These are phyloP conservation scores for Ceratobasidium sp. DNA, from an alignment of 1,284 basidiomycete genomes.

Conservation along the genomic window DNA sequence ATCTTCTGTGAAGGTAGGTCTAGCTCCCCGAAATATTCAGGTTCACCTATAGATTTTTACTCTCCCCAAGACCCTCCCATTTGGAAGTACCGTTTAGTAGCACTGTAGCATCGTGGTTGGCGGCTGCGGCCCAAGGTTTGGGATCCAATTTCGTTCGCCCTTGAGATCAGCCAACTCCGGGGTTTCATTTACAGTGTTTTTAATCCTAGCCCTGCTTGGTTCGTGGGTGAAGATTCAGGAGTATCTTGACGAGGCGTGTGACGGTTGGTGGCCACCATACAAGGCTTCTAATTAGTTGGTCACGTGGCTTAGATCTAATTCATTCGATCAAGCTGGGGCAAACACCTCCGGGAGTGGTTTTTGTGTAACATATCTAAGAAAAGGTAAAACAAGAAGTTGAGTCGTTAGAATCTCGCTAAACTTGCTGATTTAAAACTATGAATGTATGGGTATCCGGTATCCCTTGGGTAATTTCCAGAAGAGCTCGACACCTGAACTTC, in stretches of 20 bases:
- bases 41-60: neutral
- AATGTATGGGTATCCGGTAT: neutral
- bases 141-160: neutral
- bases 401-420: too few species aligned
- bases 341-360: conserved; percentile 4
- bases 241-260: too few species aligned
- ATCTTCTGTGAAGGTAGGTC: too few species aligned
- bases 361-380: neutral
- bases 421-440: neutral
- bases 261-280: too few species aligned
- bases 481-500: neutral
- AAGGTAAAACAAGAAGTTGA: too few species aligned
- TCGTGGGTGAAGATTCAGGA: neutral
- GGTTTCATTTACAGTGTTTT: neutral
- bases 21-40: too few species aligned
- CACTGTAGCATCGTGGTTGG: neutral
- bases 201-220: neutral
- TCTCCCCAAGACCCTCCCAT: neutral
- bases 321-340: conserved; percentile 1
- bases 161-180: neutral
- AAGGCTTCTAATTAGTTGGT: conserved; percentile 8
- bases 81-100: neutral
- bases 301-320: neutral
- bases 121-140: neutral
- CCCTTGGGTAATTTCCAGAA: neutral